phyloP scores from a whole-genome alignment of 441 rosid species.

The Breynia disticha region DNA sequence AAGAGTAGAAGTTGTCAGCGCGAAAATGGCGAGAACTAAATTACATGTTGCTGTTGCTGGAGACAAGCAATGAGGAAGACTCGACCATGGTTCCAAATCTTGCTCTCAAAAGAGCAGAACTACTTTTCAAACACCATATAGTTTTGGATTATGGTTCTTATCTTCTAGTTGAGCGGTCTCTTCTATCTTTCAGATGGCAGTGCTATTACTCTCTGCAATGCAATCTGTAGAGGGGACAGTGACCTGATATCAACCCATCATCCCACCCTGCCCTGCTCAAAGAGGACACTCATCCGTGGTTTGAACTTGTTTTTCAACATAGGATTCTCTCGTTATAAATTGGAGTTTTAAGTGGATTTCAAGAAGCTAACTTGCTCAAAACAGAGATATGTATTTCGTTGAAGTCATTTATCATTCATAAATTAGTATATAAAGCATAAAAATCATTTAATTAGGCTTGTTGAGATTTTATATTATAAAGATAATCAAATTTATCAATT shows the following conservation, averaged over 20 bases:
- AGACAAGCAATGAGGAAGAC: background rate
- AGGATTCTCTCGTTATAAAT: constrained; percentile 12
- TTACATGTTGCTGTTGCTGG: background rate
- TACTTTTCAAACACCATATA: background rate
- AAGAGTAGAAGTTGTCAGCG: background rate
- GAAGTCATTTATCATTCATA: too few relatives aligned
- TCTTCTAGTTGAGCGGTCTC: background rate
- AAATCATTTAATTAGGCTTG: too few relatives aligned
- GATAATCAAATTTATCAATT: too few relatives aligned
- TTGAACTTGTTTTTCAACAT: constrained; percentile 11
- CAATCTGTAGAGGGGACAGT: constrained; percentile 5
- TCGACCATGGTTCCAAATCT: background rate
- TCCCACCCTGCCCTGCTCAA: constrained; percentile 14
- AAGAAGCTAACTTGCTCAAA: too few relatives aligned
- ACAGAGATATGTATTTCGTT: too few relatives aligned
- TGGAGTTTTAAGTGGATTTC: too few relatives aligned
- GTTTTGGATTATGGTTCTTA: background rate
- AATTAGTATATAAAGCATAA: too few relatives aligned
- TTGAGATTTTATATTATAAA: too few relatives aligned
- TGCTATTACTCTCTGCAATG: background rate
- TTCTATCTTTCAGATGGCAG: constrained; percentile 3
- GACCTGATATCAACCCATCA: constrained; percentile 5
- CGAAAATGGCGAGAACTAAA: too few relatives aligned
- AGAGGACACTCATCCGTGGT: constrained; percentile 7
- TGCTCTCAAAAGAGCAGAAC: background rate